Conservation (phyloP, 73 alveolate species). For the Paramecium pentaurelia region DNA sequence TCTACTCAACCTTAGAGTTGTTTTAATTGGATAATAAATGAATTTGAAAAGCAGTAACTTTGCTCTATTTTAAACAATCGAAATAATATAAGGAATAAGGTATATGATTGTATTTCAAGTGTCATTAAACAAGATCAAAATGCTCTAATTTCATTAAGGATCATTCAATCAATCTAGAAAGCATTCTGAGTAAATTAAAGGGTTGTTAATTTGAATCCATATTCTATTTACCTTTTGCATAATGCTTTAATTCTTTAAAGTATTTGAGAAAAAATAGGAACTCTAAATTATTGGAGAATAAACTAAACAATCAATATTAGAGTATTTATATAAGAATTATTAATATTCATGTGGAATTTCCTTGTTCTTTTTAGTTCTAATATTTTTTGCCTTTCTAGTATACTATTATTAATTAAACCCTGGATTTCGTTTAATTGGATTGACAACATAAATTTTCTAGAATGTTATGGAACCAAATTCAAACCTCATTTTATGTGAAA, state of each 20-base stretch:
- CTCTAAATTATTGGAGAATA: neutral
- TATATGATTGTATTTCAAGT: neutral
- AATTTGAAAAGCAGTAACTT: neutral
- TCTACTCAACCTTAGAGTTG: neutral
- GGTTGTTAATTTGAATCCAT: neutral
- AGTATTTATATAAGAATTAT: neutral
- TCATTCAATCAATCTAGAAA: neutral
- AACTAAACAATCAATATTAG: neutral
- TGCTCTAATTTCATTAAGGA: neutral
- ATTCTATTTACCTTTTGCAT: neutral
- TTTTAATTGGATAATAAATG: neutral
- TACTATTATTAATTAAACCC: neutral
- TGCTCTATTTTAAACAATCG: neutral
- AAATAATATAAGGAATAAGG: neutral
- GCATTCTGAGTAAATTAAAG: neutral
- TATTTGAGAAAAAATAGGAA: neutral
- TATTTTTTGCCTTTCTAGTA: neutral
- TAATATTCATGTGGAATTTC: neutral
- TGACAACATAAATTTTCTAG: neutral
- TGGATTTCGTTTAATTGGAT: neutral
- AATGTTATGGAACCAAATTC: slow-evolving; percentile 21
- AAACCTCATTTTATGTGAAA: neutral
- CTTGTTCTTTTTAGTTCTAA: neutral
- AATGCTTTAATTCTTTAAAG: neutral
- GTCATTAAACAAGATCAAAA: neutral